Evolutionary conservation across 208 protist species (phyloP).

Genomic region (Trichomonas gallinae): DNA sequence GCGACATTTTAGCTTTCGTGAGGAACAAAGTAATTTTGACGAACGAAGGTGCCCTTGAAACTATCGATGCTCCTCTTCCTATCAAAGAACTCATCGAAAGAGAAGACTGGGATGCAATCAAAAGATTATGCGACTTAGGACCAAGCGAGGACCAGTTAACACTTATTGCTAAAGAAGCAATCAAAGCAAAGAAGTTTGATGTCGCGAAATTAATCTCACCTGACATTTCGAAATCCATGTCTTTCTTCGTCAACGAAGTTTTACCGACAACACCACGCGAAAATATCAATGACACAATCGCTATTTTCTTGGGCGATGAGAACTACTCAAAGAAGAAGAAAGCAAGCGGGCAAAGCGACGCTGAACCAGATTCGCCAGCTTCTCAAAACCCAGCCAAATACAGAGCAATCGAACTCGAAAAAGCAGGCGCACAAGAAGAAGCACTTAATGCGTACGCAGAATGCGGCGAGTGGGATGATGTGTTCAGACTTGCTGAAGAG

Average conservation of each 20-base stretch:
- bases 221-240: not conserved
- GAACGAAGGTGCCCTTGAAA: not conserved
- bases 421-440: not conserved
- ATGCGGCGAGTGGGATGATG: not conserved
- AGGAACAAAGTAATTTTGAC: not conserved
- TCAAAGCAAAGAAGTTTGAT: not conserved
- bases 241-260: not conserved
- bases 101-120: not conserved
- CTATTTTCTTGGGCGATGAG: not conserved
- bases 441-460: not conserved
- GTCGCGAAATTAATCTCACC: not conserved
- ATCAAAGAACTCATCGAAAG: not conserved
- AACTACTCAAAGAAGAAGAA: not conserved
- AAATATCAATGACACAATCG: not conserved
- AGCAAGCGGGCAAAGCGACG: not conserved
- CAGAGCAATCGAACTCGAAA: not conserved
- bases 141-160: not conserved
- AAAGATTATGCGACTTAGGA: not conserved
- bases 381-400: not conserved
- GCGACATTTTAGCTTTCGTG: not conserved
- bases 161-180: not conserved
- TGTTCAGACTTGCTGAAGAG: not conserved
- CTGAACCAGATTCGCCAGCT: not conserved
- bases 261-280: not conserved
- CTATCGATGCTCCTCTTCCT: not conserved